A percentile compares a stretch with the other conserved stretches of the same genome.
Conservation (phyloP, 179 eudicot genomes). For the Pouteria campechiana region DNA sequence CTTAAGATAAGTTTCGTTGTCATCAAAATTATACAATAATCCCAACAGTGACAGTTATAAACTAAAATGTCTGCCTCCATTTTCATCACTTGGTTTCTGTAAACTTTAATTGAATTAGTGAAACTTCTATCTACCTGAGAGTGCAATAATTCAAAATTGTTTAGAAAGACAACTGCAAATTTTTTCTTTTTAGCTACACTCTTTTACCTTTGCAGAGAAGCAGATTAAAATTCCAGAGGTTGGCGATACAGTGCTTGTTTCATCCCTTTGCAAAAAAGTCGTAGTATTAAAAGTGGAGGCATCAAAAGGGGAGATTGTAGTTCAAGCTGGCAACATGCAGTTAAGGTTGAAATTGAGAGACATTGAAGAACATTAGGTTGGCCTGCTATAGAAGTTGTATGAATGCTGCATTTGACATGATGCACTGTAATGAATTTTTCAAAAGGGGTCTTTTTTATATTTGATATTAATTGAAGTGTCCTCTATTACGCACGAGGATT, state of each 20-base stretch:
- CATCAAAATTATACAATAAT: too few relatives aligned
- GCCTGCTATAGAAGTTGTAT: too few relatives aligned
- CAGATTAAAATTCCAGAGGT: slow-evolving; percentile 32
- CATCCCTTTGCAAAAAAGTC: slow-evolving; percentile 60
- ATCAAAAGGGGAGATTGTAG: slow-evolving; percentile 58
- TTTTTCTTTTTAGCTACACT: background rate
- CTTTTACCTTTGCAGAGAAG: slow-evolving; percentile 20
- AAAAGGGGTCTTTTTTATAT: too few relatives aligned
- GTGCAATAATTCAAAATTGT: background rate
- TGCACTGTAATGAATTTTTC: too few relatives aligned
- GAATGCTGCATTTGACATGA: too few relatives aligned
- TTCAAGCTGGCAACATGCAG: slow-evolving; percentile 78
- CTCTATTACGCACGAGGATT: too few relatives aligned
- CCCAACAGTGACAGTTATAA: too few relatives aligned
- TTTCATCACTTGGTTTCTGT: background rate
- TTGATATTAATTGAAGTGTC: too few relatives aligned
- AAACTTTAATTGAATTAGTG: background rate
- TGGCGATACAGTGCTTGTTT: slow-evolving; percentile 66
- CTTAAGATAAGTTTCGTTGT: too few relatives aligned
- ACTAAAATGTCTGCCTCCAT: background rate
- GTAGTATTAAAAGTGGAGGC: slow-evolving; percentile 58
- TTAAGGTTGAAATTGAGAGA: slow-evolving; percentile 66
- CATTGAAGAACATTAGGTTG: too few relatives aligned
- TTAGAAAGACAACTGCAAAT: background rate
- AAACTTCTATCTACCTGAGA: background rate